Percentiles rank a stretch among this genome's conserved stretches.
Conservation (phyloP, 306 rosid genomes). For the Quercus agrifolia region DNA sequence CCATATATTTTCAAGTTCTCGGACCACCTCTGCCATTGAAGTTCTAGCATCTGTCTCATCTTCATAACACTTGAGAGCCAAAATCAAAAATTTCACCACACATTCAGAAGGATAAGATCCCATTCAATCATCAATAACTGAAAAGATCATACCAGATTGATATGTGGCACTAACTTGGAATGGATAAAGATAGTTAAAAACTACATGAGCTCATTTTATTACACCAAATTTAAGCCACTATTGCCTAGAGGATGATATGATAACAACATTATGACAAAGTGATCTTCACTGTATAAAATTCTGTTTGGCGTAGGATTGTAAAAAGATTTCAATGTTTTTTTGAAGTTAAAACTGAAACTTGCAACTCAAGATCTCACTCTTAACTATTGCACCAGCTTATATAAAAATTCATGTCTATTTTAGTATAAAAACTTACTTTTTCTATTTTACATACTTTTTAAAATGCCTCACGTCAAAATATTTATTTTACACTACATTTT, state of each 20-base stretch:
- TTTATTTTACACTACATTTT: no score
- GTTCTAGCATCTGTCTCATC: conserved; percentile 84
- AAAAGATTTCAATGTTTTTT: background rate
- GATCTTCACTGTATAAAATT: background rate
- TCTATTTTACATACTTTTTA: no score
- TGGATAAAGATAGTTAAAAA: background rate
- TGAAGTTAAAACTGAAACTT: background rate
- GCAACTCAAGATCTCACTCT: background rate
- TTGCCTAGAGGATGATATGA: background rate
- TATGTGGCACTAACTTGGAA: conserved; percentile 60
- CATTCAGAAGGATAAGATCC: conserved; percentile 81
- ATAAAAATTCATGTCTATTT: no score
- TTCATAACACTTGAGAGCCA: conserved; percentile 73
- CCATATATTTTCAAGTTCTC: conserved; percentile 77
- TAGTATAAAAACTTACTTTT: no score
- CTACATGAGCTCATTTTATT: background rate
- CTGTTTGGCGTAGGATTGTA: background rate
- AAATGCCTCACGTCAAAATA: no score
- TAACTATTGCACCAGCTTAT: background rate
- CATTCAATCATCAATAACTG: conserved; percentile 66
- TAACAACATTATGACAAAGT: background rate
- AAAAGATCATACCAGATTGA: conserved; percentile 61
- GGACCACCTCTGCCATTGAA: conserved; percentile 74
- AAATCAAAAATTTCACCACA: conserved; percentile 55
- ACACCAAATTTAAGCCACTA: background rate